Evolutionary conservation across 345 rosid species (phyloP).

Genomic region (Eutrema japonicum): DNA sequence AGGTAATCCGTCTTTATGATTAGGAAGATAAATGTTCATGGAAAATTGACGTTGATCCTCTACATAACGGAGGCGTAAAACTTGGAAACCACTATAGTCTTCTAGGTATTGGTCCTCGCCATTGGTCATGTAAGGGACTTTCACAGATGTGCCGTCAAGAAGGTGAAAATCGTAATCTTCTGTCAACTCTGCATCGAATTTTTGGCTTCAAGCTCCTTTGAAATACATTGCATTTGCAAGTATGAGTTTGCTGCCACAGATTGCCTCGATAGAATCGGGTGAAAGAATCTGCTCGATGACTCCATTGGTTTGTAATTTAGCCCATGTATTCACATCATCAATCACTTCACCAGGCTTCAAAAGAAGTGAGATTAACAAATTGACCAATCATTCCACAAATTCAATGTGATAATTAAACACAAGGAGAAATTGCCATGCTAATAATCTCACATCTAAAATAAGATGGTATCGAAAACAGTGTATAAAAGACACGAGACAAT

Average conservation of each 20-base stretch:
- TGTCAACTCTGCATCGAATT: slow-evolving; percentile 53
- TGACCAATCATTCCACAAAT: background rate
- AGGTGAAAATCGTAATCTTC: slow-evolving; percentile 64
- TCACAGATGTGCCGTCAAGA: slow-evolving; percentile 52
- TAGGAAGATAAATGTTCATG: slow-evolving; percentile 69
- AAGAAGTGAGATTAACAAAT: background rate
- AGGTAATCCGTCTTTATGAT: slow-evolving; percentile 58
- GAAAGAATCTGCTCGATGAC: slow-evolving; percentile 69
- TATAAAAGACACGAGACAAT: too few relatives aligned
- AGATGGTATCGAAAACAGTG: too few relatives aligned
- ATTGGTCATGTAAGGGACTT: slow-evolving; percentile 73
- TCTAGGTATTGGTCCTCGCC: slow-evolving; percentile 49
- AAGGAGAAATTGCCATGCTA: too few relatives aligned
- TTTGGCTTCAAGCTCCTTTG: slow-evolving; percentile 68
- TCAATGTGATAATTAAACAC: too few relatives aligned
- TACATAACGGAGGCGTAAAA: slow-evolving; percentile 69
- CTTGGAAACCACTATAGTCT: slow-evolving; percentile 63
- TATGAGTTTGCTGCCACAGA: slow-evolving; percentile 49
- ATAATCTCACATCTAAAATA: too few relatives aligned
- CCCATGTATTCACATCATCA: slow-evolving; percentile 63
- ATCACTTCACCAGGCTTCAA: slow-evolving; percentile 60
- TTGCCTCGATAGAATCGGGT: slow-evolving; percentile 45
- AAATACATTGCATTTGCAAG: slow-evolving; percentile 76
- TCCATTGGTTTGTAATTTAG: slow-evolving; percentile 57
- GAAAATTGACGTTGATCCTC: slow-evolving; percentile 56